Percentiles rank a stretch among this genome's conserved stretches.
Conservation (phyloP, 2,329 filamentous ascomycete genomes). For the Truncatella angustata region DNA sequence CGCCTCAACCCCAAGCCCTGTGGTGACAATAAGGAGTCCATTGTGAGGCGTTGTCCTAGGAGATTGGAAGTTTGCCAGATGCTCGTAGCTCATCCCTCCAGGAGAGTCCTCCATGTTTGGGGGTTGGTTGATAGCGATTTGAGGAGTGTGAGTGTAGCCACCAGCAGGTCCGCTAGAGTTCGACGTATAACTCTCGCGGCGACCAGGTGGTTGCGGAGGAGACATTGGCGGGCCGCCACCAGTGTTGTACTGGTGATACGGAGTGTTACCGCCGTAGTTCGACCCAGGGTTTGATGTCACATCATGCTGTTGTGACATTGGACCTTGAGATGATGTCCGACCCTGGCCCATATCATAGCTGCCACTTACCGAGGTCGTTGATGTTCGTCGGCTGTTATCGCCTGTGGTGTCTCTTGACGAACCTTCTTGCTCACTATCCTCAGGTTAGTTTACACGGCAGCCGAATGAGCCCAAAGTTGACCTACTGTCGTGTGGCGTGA, state of each 20-base stretch:
- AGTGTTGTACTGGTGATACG: constrained; percentile 19
- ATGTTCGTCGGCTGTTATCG: constrained; percentile 24
- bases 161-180: constrained; percentile 11
- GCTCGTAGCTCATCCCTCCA: constrained; percentile 19
- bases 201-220: constrained; percentile 16
- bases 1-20: constrained; percentile 29
- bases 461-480: constrained; percentile 8
- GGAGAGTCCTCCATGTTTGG: constrained; percentile 21
- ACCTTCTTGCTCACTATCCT: constrained; percentile 42
- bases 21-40: constrained; percentile 24
- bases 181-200: constrained; percentile 15
- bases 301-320: background rate
- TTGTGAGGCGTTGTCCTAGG: constrained; percentile 28
- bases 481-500: constrained; percentile 52
- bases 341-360: constrained; percentile 1
- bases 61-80: constrained; percentile 19
- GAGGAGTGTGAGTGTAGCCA: constrained; percentile 20
- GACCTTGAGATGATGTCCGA: background rate
- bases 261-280: constrained; percentile 7
- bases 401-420: constrained; percentile 22
- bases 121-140: constrained; percentile 22
- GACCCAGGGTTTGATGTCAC: background rate
- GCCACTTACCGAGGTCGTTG: constrained; percentile 22
- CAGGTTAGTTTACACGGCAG: constrained; percentile 10
- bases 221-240: constrained; percentile 25